Evolutionary conservation across 305 asterid species (phyloP).

Genomic region (Solanum hybrid): DNA sequence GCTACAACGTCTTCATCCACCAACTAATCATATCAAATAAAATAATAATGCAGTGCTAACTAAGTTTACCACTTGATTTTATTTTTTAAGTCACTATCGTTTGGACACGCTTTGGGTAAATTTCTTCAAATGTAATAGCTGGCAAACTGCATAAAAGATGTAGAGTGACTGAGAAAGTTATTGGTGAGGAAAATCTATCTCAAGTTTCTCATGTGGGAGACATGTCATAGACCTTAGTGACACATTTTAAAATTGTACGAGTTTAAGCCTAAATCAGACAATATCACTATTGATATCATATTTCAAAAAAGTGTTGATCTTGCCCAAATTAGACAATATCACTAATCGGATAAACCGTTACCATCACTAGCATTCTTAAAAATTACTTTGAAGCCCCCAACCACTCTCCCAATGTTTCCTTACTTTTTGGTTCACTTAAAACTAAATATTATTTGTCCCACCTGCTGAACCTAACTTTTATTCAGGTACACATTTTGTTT

Average conservation of each 20-base stretch:
- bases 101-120: no score
- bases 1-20: not conserved
- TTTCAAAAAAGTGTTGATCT: not conserved
- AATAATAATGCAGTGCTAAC: not conserved
- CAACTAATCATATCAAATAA: not conserved
- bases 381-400: not conserved
- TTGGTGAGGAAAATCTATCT: no score
- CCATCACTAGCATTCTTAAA: not conserved
- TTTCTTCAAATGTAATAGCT: no score
- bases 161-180: no score
- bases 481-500: not conserved
- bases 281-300: not conserved
- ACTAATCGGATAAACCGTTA: not conserved
- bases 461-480: not conserved
- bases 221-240: not conserved
- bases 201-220: not conserved
- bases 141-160: no score
- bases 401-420: not conserved
- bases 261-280: not conserved
- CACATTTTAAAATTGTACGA: not conserved
- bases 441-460: not conserved
- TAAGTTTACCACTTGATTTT: not conserved
- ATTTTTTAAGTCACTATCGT: not conserved
- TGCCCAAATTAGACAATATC: not conserved
- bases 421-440: not conserved